Conservation (phyloP, 306 rosid genomes). For the Trichosanthes cucumerina region DNA sequence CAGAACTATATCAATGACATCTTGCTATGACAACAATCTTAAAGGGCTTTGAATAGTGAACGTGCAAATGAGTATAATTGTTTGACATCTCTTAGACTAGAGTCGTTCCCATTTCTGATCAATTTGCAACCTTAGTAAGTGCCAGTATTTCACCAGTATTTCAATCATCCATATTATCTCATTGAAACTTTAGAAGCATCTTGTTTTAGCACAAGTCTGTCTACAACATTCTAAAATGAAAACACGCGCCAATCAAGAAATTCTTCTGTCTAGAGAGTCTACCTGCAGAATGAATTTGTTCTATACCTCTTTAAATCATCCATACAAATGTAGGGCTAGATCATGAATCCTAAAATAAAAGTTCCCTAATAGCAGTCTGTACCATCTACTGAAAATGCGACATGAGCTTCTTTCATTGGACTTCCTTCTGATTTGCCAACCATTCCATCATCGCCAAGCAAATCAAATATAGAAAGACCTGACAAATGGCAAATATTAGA, state of each 20-base stretch:
- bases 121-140: neutral
- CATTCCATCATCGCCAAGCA: conserved; percentile 55
- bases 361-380: neutral
- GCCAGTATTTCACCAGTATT: neutral
- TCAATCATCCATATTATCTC: neutral
- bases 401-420: conserved; percentile 67
- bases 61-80: neutral
- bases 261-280: neutral
- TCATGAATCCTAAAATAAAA: neutral
- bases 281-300: neutral
- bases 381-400: conserved; percentile 91
- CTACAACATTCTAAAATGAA: neutral
- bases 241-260: neutral
- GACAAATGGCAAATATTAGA: conserved; percentile 8
- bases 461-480: conserved; percentile 69
- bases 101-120: neutral
- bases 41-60: neutral
- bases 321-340: neutral
- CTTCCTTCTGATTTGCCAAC: conserved; percentile 26
- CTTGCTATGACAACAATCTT: neutral
- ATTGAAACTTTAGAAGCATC: neutral
- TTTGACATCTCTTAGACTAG: neutral
- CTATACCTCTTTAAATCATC: neutral
- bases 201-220: neutral
- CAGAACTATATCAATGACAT: neutral